A percentile compares a stretch with the other conserved stretches of the same genome.
phyloP scores from a whole-genome alignment of 345 rosid species.

The Acer saccharum region DNA sequence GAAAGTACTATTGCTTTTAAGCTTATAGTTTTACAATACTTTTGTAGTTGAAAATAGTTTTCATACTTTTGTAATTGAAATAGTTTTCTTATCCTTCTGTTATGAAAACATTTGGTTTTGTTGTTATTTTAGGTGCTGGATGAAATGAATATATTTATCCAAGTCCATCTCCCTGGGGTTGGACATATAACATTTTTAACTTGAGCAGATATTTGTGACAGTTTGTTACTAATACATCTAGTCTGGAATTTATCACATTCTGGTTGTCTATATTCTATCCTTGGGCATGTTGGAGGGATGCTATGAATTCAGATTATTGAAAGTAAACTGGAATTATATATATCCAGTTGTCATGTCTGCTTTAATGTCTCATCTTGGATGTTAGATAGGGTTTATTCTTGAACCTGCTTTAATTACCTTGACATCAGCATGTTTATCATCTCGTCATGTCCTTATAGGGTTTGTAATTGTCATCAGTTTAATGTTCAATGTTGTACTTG shows the following conservation, averaged over 20 bases:
- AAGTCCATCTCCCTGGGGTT: neutral
- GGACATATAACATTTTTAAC: neutral
- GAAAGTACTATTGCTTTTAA: constrained; percentile 12
- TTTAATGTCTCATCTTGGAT: neutral
- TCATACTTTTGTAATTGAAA: neutral
- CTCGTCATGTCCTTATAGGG: neutral
- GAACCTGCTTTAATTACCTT: neutral
- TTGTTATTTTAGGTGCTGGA: neutral
- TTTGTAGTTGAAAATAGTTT: neutral
- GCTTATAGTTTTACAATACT: neutral
- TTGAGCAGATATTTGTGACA: neutral
- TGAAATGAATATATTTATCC: neutral
- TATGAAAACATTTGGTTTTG: neutral
- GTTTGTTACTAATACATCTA: neutral
- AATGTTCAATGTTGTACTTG: neutral
- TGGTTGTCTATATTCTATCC: neutral
- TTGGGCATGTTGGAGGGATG: neutral
- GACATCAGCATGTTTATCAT: neutral
- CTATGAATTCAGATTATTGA: neutral
- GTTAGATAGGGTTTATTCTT: neutral
- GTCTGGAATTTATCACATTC: neutral
- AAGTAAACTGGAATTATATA: neutral
- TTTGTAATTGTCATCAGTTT: neutral
- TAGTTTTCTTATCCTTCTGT: neutral
- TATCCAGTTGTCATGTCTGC: neutral